Base-by-base conservation (phyloP, 345 rosid species). In the Gossypium turneri region DNA sequence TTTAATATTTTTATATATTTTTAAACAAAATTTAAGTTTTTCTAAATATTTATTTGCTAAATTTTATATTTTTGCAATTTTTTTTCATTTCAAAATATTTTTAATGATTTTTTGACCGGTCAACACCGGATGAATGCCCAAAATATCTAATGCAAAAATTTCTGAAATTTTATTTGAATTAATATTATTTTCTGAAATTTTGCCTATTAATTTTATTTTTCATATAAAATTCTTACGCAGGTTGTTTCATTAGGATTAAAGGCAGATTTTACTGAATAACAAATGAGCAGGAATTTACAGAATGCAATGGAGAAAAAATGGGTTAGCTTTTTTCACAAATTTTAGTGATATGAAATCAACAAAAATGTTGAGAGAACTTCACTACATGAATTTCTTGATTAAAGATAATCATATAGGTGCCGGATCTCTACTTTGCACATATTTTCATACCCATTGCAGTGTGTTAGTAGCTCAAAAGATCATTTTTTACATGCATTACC, bases 101-200 rank as follows among this genome's bases (percentile, higher is more conserved):
- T 29, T 3, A 29, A 29, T 29, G 0, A 29, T 29, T 29, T 27
- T 27, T 29, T 29, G 4, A 29, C 4, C 34, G 4, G 4, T 29
- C 34, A 29, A 29, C 4, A 0, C 34, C 0, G 3, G 4, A 29
- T 29, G 4, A 29, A 29, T 29, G 34, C 34, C 90, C 55, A 97
- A 97, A 75, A 87, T 95, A 62, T 97, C 97, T 7, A 95, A 93
- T 48, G 52, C 16, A 12, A 2, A 48, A 48, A 11, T 48, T 48
- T 48, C 52, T 29, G 34, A 3, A 29, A 29, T 29, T 29, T 29
- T 29, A 3, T 29, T 3, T 29, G 34, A 29, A 29, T 29, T 29
- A 29, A 29, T 29, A 29, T 3, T 29, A 29, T 3, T 29, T 29
- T 29, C 12, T 48, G 4, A 12, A 12, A 48, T 48, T 51, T 51